These are phyloP conservation scores for Linnemannia exigua DNA, from an alignment of 192 early-diverging fungal species.

Conservation along the genomic window DNA sequence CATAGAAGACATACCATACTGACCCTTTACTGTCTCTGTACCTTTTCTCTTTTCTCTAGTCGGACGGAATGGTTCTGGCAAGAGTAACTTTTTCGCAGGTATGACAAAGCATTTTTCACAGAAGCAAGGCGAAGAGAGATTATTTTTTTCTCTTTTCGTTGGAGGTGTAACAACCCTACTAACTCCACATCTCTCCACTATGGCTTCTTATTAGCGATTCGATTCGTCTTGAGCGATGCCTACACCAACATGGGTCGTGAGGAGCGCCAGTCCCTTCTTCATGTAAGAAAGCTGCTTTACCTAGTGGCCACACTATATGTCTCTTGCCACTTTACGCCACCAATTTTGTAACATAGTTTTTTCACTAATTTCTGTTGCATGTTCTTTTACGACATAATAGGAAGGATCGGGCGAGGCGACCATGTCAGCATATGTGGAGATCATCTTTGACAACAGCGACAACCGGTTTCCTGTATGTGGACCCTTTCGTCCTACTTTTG, in stretches of 20 bases:
- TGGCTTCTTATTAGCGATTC: constrained; percentile 74
- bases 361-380: constrained; percentile 4
- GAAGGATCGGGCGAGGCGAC: constrained; percentile 93
- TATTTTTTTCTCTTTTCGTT: constrained; percentile 8
- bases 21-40: background rate
- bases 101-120: constrained; percentile 19
- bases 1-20: no score
- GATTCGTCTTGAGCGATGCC: constrained; percentile 96
- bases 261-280: constrained; percentile 93
- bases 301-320: constrained; percentile 71
- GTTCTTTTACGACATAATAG: constrained; percentile 47
- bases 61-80: constrained; percentile 97
- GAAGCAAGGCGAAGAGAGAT: no score
- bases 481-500: background rate
- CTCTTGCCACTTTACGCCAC: constrained; percentile 15
- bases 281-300: constrained; percentile 67
- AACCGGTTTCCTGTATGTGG: constrained; percentile 87
- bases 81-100: constrained; percentile 98
- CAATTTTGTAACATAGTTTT: constrained; percentile 11
- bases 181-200: background rate
- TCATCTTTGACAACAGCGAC: constrained; percentile 97
- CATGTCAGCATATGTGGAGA: constrained; percentile 96
- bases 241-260: constrained; percentile 94
- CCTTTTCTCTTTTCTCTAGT: constrained; percentile 60
- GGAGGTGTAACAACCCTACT: background rate